Conservation (phyloP, 768 basidiomycete genomes). For the Tubosaeta sp. region DNA sequence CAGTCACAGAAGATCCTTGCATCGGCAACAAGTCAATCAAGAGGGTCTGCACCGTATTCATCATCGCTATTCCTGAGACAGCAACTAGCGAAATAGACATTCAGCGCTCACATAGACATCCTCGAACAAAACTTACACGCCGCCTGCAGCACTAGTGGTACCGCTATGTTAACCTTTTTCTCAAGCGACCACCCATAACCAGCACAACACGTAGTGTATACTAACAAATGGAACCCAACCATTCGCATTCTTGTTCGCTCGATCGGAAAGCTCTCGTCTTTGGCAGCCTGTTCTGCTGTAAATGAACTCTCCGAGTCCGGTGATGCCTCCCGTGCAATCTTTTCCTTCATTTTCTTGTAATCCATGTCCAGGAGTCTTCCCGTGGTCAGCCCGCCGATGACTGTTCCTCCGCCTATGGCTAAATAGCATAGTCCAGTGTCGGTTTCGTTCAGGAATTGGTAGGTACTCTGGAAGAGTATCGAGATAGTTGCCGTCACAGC, state of each 20-base stretch:
- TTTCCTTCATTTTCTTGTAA: constrained; percentile 42
- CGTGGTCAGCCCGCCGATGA: constrained; percentile 51
- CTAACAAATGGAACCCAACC: constrained; percentile 38
- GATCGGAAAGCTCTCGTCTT: constrained; percentile 50
- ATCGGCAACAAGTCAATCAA: constrained; percentile 61
- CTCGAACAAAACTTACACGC: constrained; percentile 11
- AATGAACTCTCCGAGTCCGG: constrained; percentile 21
- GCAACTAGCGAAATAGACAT: constrained; percentile 42
- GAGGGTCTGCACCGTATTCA: constrained; percentile 59
- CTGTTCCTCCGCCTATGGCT: constrained; percentile 68
- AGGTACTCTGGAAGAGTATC: constrained; percentile 48
- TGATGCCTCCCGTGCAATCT: constrained; percentile 8
- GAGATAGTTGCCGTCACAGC: constrained; percentile 42
- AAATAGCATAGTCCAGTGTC: constrained; percentile 75
- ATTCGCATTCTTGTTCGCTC: constrained; percentile 54
- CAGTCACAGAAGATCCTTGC: constrained; percentile 65
- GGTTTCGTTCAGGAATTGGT: constrained; percentile 43
- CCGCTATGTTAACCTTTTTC: constrained; percentile 44
- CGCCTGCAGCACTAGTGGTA: constrained; percentile 48
- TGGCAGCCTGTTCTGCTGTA: constrained; percentile 19
- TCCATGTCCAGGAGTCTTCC: constrained; percentile 67
- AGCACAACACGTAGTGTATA: constrained; percentile 39
- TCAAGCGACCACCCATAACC: constrained; percentile 64
- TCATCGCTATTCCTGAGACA: constrained; percentile 38
- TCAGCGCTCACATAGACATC: background rate